Conservation (phyloP, 2,329 filamentous ascomycete species). For the Ceratocystis papillata region DNA sequence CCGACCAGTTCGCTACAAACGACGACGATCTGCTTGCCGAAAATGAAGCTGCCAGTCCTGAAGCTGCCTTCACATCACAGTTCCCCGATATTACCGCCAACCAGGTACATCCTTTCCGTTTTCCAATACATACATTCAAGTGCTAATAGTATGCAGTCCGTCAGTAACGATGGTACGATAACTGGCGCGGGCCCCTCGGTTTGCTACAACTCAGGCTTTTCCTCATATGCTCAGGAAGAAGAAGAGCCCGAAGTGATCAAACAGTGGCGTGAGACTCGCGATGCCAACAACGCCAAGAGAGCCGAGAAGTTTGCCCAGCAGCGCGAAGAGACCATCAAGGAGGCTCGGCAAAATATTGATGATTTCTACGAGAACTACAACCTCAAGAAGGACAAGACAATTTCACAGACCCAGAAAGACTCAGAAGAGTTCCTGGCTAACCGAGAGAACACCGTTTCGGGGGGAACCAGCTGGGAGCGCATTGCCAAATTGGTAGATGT, state of each 20-base stretch:
- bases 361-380: constrained; percentile 99
- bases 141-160: constrained; percentile 41
- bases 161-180: constrained; percentile 67
- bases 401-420: constrained; percentile 78
- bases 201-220: constrained; percentile 51
- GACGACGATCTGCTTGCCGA: constrained; percentile 49
- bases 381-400: constrained; percentile 88
- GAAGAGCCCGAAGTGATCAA: constrained; percentile 80
- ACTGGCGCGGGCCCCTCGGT: constrained; percentile 53
- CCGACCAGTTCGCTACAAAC: constrained; percentile 74
- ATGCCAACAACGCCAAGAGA: constrained; percentile 71
- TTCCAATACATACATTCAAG: neutral
- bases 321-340: constrained; percentile 75
- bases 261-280: constrained; percentile 85
- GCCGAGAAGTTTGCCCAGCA: constrained; percentile 72
- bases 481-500: constrained; percentile 97
- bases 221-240: constrained; percentile 49
- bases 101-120: constrained; percentile 44
- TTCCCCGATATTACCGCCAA: constrained; percentile 73
- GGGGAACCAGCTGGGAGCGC: constrained; percentile 95
- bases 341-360: constrained; percentile 88
- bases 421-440: constrained; percentile 84
- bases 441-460: constrained; percentile 84
- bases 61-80: constrained; percentile 48
- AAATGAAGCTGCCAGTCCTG: constrained; percentile 71